A percentile compares a stretch with the other conserved stretches of the same genome.
Conservation (phyloP, 108 stramenopile species). For the Conticribra guillardii region DNA sequence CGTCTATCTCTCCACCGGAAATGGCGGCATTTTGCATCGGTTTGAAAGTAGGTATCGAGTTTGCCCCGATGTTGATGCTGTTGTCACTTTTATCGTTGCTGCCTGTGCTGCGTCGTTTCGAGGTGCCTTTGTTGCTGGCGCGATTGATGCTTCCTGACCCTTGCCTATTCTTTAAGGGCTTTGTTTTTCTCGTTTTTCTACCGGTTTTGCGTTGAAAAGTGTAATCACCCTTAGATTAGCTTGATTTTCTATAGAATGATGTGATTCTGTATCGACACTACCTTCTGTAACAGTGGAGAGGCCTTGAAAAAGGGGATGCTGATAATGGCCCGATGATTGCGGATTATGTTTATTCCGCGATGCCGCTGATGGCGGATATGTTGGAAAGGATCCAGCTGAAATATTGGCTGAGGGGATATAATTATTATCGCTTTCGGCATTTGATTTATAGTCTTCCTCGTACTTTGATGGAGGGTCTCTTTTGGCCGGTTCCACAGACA, state of each 20-base stretch:
- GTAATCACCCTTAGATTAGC: no score
- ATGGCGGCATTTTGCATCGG: not conserved
- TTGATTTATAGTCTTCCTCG: not conserved
- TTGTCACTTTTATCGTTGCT: no score
- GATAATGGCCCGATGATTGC: not conserved
- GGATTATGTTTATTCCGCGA: not conserved
- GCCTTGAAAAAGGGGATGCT: not conserved
- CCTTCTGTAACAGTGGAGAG: not conserved
- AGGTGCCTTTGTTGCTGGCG: not conserved
- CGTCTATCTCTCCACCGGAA: not conserved
- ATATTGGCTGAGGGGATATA: not conserved
- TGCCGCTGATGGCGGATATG: not conserved
- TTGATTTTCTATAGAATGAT: not conserved
- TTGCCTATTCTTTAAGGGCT: not conserved
- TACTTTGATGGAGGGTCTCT: not conserved
- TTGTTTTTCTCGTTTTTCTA: not conserved
- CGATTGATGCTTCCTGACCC: not conserved
- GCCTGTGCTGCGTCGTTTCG: no score
- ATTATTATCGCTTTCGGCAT: not conserved
- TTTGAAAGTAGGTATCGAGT: no score
- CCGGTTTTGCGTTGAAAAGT: no score
- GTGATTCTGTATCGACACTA: not conserved
- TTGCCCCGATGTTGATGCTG: no score
- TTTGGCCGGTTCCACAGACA: slow-evolving; percentile 1
- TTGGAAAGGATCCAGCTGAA: not conserved